Percentiles rank a stretch among this genome's conserved stretches.
Conservation (phyloP, 257 asterid genomes). For the Haberlea rhodopensis region DNA sequence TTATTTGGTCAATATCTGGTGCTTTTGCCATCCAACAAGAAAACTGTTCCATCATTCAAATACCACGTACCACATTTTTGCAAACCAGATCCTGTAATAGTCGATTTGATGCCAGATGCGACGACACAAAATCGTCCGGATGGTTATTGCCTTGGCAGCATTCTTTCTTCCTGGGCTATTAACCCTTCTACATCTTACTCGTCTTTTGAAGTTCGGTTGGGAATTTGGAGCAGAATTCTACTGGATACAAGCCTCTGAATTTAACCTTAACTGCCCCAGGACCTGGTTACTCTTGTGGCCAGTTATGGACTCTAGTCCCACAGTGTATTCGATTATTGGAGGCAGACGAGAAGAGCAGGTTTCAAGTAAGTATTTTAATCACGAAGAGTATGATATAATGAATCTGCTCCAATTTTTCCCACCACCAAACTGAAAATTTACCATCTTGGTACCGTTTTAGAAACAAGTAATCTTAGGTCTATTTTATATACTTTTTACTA, state of each 20-base stretch:
- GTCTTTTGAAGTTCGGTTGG: conserved; percentile 53
- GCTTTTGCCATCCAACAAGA: conserved; percentile 59
- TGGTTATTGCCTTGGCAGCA: conserved; percentile 56
- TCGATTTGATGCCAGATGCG: conserved; percentile 45
- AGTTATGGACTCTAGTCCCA: conserved; percentile 43
- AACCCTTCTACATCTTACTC: conserved; percentile 43
- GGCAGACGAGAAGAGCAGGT: conserved; percentile 66
- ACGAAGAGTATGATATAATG: too few species aligned
- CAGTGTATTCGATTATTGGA: conserved; percentile 48
- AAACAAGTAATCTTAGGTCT: not conserved
- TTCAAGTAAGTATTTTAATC: conserved; percentile 43
- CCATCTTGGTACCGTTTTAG: too few species aligned
- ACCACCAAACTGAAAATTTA: not conserved
- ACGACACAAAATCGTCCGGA: conserved; percentile 32
- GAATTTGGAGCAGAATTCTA: conserved; percentile 47
- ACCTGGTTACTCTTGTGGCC: conserved; percentile 60
- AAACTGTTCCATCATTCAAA: conserved; percentile 55
- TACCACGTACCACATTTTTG: conserved; percentile 56
- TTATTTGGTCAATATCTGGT: conserved; percentile 61
- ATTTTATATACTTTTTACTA: too few species aligned
- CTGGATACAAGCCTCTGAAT: conserved; percentile 40
- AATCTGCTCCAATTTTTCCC: too few species aligned
- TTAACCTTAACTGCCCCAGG: conserved; percentile 59
- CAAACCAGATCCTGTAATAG: conserved; percentile 42
- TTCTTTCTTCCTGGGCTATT: conserved; percentile 49